A percentile compares a stretch with the other conserved stretches of the same genome.
Evolutionary conservation across 2,329 filamentous ascomycete species (phyloP).

Genomic region (Emergomyces africanus): DNA sequence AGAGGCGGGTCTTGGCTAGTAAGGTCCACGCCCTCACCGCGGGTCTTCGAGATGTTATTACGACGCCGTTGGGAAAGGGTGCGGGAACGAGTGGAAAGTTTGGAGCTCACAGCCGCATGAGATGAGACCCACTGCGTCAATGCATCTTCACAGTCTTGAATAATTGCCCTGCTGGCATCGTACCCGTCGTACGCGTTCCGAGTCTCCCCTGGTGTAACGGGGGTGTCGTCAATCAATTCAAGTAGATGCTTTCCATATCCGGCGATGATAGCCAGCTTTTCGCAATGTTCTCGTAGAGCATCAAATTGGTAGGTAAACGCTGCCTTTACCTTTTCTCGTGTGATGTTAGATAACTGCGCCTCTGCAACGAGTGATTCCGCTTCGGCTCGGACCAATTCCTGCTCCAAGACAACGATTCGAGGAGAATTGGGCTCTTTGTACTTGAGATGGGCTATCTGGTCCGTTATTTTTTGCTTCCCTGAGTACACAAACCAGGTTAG

Average conservation of each 20-base stretch:
- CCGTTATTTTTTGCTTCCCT: conserved; percentile 99
- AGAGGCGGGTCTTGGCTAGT: conserved; percentile 69
- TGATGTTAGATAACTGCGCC: conserved; percentile 97
- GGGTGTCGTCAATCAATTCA: conserved; percentile 89
- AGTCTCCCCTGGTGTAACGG: conserved; percentile 93
- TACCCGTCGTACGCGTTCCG: conserved; percentile 94
- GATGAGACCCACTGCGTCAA: conserved; percentile 94
- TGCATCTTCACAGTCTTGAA: conserved; percentile 96
- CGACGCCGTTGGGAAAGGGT: conserved; percentile 76
- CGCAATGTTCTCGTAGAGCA: conserved; percentile 89
- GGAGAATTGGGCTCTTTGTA: conserved; percentile 99
- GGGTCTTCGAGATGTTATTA: conserved; percentile 53
- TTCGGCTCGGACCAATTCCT: conserved; percentile 95
- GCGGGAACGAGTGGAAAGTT: conserved; percentile 75
- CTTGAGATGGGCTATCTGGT: conserved; percentile 96
- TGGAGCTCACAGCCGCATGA: conserved; percentile 77
- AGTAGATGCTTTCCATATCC: conserved; percentile 98
- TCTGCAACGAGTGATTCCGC: conserved; percentile 98
- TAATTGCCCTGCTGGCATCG: conserved; percentile 95
- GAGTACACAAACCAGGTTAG: conserved; percentile 5
- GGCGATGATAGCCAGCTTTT: conserved; percentile 96
- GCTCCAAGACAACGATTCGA: conserved; percentile 93
- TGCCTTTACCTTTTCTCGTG: conserved; percentile 97
- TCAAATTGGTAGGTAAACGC: conserved; percentile 98
- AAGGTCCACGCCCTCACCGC: conserved; percentile 65